Evolutionary conservation across 2,329 filamentous ascomycete species (phyloP).

Genomic region (Aspergillus pseudoterreus): DNA sequence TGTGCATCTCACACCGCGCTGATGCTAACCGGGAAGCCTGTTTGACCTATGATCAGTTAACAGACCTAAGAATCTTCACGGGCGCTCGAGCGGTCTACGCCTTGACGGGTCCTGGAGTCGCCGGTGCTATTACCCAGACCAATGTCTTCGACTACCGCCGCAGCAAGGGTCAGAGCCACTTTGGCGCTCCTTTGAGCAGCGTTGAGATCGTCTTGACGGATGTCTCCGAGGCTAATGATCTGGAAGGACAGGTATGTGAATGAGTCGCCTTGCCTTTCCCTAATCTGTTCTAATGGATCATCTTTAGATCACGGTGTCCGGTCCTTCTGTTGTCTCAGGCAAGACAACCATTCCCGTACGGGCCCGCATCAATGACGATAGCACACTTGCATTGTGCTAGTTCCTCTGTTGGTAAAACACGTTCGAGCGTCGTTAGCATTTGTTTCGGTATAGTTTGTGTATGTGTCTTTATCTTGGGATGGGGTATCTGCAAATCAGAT

Average conservation of each 20-base stretch:
- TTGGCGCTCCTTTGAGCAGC: conserved; percentile 75
- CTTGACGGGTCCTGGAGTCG: conserved; percentile 75
- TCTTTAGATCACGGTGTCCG: conserved; percentile 64
- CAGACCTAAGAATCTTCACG: conserved; percentile 77
- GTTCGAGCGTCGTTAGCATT: conserved; percentile 2
- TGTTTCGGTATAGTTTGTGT: background rate
- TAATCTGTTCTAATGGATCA: conserved; percentile 11
- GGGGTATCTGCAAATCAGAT: background rate
- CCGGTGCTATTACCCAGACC: conserved; percentile 83
- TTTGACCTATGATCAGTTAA: conserved; percentile 67
- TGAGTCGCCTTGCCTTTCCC: background rate
- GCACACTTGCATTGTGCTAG: conserved; percentile 59
- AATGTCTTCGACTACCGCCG: conserved; percentile 80
- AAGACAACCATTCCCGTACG: conserved; percentile 62
- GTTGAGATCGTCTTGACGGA: conserved; percentile 69
- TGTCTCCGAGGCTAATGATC: conserved; percentile 29
- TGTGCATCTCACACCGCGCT: conserved; percentile 73
- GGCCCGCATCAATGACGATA: conserved; percentile 66
- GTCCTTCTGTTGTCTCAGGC: conserved; percentile 68
- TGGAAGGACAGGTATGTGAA: conserved; percentile 58
- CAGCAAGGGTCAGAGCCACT: conserved; percentile 56
- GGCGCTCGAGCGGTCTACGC: conserved; percentile 80
- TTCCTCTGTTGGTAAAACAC: background rate
- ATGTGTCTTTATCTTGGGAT: background rate
- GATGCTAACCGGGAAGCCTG: conserved; percentile 58